Evolutionary conservation across 768 basidiomycete genomes (phyloP).

Genomic region (Boletus rubropictus): DNA sequence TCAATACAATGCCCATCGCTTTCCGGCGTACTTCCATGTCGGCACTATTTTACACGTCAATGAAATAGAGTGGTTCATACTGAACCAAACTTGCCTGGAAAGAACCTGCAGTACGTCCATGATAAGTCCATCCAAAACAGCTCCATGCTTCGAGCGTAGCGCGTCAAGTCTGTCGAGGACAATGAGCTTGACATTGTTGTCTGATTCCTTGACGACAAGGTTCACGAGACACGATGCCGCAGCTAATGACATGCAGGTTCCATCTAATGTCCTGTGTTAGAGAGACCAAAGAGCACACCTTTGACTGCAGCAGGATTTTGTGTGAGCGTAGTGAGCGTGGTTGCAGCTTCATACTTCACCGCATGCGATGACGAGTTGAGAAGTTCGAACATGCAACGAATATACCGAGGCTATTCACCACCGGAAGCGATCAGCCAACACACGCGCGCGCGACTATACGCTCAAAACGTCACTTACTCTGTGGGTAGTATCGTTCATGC

Average conservation of each 20-base stretch:
- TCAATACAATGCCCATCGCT: conserved; percentile 82
- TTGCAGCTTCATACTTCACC: conserved; percentile 97
- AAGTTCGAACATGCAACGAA: conserved; percentile 88
- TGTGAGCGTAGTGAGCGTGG: conserved; percentile 87
- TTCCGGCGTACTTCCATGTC: conserved; percentile 97
- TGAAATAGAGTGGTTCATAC: background rate
- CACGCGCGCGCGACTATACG: background rate
- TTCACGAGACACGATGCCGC: conserved; percentile 85
- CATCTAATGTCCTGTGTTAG: background rate
- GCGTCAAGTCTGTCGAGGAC: conserved; percentile 87
- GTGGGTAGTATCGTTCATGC: conserved; percentile 76
- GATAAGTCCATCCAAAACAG: conserved; percentile 82
- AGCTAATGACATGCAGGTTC: conserved; percentile 41
- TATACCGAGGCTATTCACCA: conserved; percentile 71
- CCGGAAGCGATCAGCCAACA: conserved; percentile 2
- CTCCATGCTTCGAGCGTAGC: conserved; percentile 79
- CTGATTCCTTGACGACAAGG: conserved; percentile 89
- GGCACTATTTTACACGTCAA: conserved; percentile 43
- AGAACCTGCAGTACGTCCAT: conserved; percentile 95
- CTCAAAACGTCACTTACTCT: conserved; percentile 46
- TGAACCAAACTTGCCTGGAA: conserved; percentile 47
- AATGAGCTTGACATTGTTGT: conserved; percentile 98
- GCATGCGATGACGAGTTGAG: conserved; percentile 85
- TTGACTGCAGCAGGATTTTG: conserved; percentile 96
- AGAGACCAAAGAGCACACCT: conserved; percentile 41